These are phyloP conservation scores for Penicillium tannophilum DNA, from an alignment of 495 filamentous ascomycete genomes.

Conservation along the genomic window DNA sequence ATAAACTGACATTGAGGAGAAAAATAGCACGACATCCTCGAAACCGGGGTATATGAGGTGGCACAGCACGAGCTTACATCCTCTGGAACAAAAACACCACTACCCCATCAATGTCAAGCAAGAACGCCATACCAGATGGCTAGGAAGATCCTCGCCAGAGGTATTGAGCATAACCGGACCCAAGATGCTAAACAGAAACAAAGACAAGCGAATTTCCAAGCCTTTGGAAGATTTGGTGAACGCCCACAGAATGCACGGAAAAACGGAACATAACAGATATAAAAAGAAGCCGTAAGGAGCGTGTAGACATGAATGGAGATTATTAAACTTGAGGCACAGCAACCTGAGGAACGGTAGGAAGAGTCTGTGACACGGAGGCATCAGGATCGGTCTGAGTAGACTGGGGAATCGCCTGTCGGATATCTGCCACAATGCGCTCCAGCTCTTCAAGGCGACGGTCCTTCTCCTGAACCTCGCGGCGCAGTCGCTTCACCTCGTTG, in stretches of 20 bases:
- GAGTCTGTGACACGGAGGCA: constrained; percentile 15
- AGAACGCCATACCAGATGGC: constrained; percentile 23
- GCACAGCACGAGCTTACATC: constrained; percentile 14
- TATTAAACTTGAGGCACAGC: constrained; percentile 22
- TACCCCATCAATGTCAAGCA: constrained; percentile 25
- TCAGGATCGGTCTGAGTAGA: constrained; percentile 21
- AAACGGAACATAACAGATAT: constrained; percentile 5
- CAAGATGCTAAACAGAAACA: constrained; percentile 3
- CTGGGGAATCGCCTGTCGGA: constrained; percentile 48
- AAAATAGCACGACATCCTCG: neutral
- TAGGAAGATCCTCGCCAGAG: constrained; percentile 17
- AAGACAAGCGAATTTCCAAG: constrained; percentile 5
- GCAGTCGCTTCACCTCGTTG: constrained; percentile 58
- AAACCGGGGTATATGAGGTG: constrained; percentile 31
- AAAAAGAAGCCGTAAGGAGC: constrained; percentile 1
- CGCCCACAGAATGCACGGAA: constrained; percentile 24
- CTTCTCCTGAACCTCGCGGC: constrained; percentile 56
- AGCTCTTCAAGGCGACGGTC: constrained; percentile 48
- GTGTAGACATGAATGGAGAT: neutral
- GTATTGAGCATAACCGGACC: constrained; percentile 11
- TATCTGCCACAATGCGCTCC: constrained; percentile 46
- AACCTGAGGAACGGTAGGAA: constrained; percentile 23
- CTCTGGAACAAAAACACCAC: constrained; percentile 29
- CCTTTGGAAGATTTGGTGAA: constrained; percentile 17
- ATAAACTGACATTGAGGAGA: constrained; percentile 4